Conservation (phyloP, 1,284 basidiomycete genomes). For the Ustilago hordei region DNA sequence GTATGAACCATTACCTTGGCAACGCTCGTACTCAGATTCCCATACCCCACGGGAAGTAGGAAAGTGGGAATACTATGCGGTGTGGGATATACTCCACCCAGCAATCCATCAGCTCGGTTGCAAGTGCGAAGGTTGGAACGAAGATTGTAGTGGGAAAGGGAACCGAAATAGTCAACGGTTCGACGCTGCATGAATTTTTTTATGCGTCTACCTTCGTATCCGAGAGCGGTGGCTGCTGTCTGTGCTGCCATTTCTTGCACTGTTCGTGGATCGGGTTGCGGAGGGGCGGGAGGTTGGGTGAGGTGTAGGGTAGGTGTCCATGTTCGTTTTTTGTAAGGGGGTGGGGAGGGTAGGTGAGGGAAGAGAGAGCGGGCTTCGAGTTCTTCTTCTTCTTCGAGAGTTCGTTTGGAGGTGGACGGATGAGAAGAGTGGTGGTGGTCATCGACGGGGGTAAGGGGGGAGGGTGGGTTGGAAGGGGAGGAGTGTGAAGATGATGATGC, state of each 20-base stretch:
- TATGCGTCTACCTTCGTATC: constrained; percentile 77
- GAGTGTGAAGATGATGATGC: background rate
- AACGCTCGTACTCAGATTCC: constrained; percentile 86
- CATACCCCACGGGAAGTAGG: constrained; percentile 89
- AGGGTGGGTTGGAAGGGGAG: constrained; percentile 10
- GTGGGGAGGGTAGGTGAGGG: constrained; percentile 8
- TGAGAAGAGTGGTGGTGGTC: background rate
- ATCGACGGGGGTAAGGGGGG: constrained; percentile 21
- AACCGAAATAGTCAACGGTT: constrained; percentile 93
- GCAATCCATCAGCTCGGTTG: constrained; percentile 17
- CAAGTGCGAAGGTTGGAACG: constrained; percentile 15
- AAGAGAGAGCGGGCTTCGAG: constrained; percentile 13
- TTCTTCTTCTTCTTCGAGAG: constrained; percentile 35
- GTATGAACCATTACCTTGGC: constrained; percentile 97
- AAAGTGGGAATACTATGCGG: constrained; percentile 71
- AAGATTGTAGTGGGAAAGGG: constrained; percentile 80
- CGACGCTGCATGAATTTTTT: constrained; percentile 91
- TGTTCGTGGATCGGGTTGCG: constrained; percentile 78
- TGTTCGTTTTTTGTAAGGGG: constrained; percentile 36
- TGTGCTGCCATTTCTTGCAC: constrained; percentile 81
- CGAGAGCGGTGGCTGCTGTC: constrained; percentile 67
- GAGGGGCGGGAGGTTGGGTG: constrained; percentile 76
- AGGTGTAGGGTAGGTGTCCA: constrained; percentile 68
- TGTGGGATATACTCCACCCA: constrained; percentile 47
- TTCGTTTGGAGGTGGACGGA: constrained; percentile 39